Evolutionary conservation across 2,329 filamentous ascomycete species (phyloP).

Genomic region (Fusarium temperatum): DNA sequence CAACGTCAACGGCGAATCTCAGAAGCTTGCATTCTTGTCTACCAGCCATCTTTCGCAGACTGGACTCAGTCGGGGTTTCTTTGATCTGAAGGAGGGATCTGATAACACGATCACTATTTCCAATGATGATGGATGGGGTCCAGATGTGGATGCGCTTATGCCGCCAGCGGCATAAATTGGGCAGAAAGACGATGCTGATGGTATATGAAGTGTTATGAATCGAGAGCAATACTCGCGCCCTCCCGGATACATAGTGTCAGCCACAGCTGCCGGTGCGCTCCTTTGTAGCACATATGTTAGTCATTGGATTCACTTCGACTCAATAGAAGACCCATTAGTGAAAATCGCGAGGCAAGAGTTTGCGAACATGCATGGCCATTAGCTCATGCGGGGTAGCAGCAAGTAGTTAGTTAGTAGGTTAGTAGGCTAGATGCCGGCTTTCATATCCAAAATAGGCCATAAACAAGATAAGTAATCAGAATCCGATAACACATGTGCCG

Average conservation of each 20-base stretch:
- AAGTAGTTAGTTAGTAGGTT: too few species aligned
- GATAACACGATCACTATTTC: constrained; percentile 60
- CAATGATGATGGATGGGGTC: constrained; percentile 51
- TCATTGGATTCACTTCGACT: background rate
- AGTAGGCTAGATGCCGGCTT: background rate
- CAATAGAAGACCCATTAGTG: background rate
- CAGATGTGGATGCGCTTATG: constrained; percentile 57
- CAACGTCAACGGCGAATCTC: constrained; percentile 61
- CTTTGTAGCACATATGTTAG: background rate
- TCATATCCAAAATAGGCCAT: background rate
- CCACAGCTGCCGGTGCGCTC: too few species aligned
- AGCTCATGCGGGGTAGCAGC: background rate
- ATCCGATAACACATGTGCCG: rapidly evolving
- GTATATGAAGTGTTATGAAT: background rate
- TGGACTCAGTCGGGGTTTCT: constrained; percentile 57
- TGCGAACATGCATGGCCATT: background rate
- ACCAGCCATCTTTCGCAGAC: constrained; percentile 50
- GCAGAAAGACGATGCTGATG: too few species aligned
- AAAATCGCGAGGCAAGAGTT: background rate
- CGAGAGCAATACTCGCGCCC: background rate
- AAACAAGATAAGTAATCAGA: background rate
- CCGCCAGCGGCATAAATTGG: constrained; percentile 52
- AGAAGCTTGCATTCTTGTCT: constrained; percentile 65
- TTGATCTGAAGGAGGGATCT: constrained; percentile 56
- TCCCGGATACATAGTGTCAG: too few species aligned